Conservation (phyloP, 495 filamentous ascomycete genomes). For the Delitschia confertaspora region DNA sequence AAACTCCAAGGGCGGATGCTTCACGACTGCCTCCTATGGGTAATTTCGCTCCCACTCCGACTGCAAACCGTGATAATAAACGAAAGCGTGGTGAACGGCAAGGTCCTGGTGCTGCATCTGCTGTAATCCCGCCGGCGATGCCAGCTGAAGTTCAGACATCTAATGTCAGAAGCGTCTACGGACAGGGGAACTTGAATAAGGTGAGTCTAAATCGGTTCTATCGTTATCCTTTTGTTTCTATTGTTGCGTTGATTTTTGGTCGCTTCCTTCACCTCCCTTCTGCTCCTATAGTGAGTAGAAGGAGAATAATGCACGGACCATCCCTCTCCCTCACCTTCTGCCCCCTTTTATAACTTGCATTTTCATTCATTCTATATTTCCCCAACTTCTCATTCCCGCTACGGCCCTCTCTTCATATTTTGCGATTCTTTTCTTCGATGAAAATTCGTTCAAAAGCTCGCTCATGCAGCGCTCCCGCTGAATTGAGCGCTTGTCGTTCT, state of each 20-base stretch:
- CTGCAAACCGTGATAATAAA: constrained; percentile 72
- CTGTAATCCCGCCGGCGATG: constrained; percentile 17
- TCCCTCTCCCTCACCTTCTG: too few species aligned
- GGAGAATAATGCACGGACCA: too few species aligned
- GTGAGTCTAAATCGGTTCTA: constrained; percentile 25
- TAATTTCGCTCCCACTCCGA: constrained; percentile 79
- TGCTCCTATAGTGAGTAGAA: too few species aligned
- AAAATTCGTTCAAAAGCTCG: constrained; percentile 1
- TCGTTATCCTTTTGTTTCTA: constrained; percentile 3
- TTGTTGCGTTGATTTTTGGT: neutral
- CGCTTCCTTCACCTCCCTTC: neutral
- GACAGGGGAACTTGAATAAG: constrained; percentile 46
- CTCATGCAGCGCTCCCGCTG: neutral
- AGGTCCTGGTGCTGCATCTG: constrained; percentile 11
- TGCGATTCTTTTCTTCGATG: constrained; percentile 1
- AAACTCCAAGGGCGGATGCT: constrained; percentile 33
- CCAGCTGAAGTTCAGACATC: constrained; percentile 30
- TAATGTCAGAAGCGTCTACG: constrained; percentile 18
- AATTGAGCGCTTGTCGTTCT: neutral
- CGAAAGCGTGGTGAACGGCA: constrained; percentile 52
- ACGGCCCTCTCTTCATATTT: too few species aligned
- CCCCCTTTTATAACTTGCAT: too few species aligned
- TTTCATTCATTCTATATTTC: too few species aligned
- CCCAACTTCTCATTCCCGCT: too few species aligned
- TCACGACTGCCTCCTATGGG: constrained; percentile 71